Base-by-base conservation (phyloP, 176 grass and related monocot genomes). In the Saccharum spontaneum region DNA sequence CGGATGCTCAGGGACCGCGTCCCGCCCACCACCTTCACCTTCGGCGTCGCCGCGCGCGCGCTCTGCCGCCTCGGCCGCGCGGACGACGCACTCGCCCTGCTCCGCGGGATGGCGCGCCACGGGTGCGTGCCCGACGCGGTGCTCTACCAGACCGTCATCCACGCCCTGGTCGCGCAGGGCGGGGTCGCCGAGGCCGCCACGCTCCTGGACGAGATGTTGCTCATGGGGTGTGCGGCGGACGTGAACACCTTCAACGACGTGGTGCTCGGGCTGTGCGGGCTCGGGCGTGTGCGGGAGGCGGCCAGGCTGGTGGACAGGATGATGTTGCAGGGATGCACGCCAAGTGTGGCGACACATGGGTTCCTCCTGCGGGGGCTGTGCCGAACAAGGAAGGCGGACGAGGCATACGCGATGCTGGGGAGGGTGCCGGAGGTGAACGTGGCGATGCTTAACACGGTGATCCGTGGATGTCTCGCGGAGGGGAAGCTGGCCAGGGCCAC, bases 131-230 rank as follows among this genome's bases (percentile, higher is more conserved):
- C 96, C 4, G 93, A 98, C 44, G 37, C 91, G 0, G 73, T 98
- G 77, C 57, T 98, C 20, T 98, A 98, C 72, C 96, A 98, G 83
- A 95, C 91, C 1, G 64, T 94, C 73, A 94, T 98, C 72, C 93
- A 95, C 62, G 79, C 83, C 11, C 79, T 94, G 28, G 92, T 73
- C 11, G 71, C 62, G 15, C 86, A 92, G 69, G 85, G 90, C 31
- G 87, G 76, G 31, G 96, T 88, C 31, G 52, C 75, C 4, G 89
- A 98, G 41, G 93, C 91, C 0, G 68, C 89, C 55, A 90, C 80
- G 23, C 91, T 95, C 65, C 85, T 98, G 13, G 91, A 98, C 18
- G 93, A 98, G 86, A 98, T 98, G 93, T 81, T 95, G 79, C 85
- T 95, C 36, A 95, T 93, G 91, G 91, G 87, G 2, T 98, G 96